These are phyloP conservation scores for Wickerhamiella kurtzmanii DNA, from an alignment of 805 yeast species.

Conservation along the genomic window DNA sequence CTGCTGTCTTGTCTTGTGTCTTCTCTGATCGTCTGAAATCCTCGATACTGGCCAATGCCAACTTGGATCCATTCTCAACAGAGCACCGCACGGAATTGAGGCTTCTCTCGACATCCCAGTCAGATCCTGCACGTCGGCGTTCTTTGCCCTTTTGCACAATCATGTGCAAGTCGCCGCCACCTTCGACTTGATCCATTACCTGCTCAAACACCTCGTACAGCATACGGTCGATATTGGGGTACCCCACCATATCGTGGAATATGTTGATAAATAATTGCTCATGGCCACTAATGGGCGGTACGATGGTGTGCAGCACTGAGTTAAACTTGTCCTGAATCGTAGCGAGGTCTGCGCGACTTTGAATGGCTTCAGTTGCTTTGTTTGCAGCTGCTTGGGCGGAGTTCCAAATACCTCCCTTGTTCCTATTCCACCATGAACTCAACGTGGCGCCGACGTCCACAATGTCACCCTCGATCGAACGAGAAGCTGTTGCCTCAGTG, in stretches of 20 bases:
- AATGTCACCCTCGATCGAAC: constrained; percentile 1
- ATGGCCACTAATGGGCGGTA: constrained; percentile 32
- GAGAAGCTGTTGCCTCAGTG: constrained; percentile 1
- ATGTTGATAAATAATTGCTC: constrained; percentile 32
- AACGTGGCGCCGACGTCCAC: constrained; percentile 25
- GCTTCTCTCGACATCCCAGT: constrained; percentile 28
- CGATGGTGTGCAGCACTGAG: constrained; percentile 30
- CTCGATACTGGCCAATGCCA: constrained; percentile 77
- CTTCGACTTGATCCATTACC: constrained; percentile 59
- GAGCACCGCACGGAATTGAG: constrained; percentile 68
- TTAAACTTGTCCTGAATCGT: constrained; percentile 25
- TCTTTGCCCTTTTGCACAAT: constrained; percentile 36
- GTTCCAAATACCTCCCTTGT: constrained; percentile 30
- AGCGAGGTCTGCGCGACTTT: constrained; percentile 18
- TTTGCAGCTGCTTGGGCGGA: constrained; percentile 24
- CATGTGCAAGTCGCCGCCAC: constrained; percentile 45
- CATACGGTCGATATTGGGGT: constrained; percentile 35
- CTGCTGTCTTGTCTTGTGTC: constrained; percentile 12
- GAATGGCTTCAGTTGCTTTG: constrained; percentile 9
- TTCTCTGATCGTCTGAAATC: constrained; percentile 33
- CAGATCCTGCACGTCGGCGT: constrained; percentile 27
- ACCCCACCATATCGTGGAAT: constrained; percentile 35
- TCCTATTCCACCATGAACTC: constrained; percentile 27
- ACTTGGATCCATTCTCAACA: constrained; percentile 70
- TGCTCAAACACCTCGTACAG: constrained; percentile 38